Evolutionary conservation across 2,329 filamentous ascomycete genomes (phyloP).

Genomic region (Penicillium sp.): DNA sequence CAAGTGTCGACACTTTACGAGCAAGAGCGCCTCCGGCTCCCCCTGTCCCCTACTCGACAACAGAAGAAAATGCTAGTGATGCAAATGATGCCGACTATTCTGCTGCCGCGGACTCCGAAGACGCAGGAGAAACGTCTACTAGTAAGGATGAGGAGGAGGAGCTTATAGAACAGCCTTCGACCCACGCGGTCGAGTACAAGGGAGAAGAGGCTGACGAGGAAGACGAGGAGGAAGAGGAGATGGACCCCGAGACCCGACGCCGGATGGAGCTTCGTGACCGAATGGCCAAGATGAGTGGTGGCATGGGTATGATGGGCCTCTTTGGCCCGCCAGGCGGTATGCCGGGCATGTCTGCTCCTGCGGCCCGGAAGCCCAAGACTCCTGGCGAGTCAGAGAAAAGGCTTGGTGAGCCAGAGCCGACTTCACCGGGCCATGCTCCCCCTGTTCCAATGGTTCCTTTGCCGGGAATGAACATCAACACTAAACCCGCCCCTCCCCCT

Average conservation of each 20-base stretch:
- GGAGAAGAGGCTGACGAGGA: slow-evolving; percentile 52
- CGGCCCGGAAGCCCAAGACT: slow-evolving; percentile 51
- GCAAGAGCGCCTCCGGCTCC: slow-evolving; percentile 37
- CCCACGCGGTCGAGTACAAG: slow-evolving; percentile 36
- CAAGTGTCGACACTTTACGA: slow-evolving; percentile 36
- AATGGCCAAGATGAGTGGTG: slow-evolving; percentile 98
- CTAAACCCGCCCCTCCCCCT: slow-evolving; percentile 46
- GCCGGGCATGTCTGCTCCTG: slow-evolving; percentile 53
- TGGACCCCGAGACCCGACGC: slow-evolving; percentile 82
- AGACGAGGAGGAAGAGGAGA: slow-evolving; percentile 77
- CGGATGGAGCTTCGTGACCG: slow-evolving; percentile 86
- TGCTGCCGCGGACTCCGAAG: slow-evolving; percentile 62
- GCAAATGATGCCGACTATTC: slow-evolving; percentile 66
- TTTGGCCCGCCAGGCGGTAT: slow-evolving; percentile 72
- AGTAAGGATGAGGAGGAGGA: slow-evolving; percentile 75
- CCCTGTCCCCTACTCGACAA: slow-evolving; percentile 37
- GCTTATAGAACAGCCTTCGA: slow-evolving; percentile 28
- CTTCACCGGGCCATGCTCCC: slow-evolving; percentile 36
- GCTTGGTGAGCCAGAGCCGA: slow-evolving; percentile 32
- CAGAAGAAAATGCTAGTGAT: slow-evolving; percentile 58
- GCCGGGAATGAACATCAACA: slow-evolving; percentile 63
- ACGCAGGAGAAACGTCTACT: slow-evolving; percentile 61
- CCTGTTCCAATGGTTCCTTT: slow-evolving; percentile 49
- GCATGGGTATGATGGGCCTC: slow-evolving; percentile 95
- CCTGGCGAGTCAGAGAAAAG: slow-evolving; percentile 36